A percentile compares a stretch with the other conserved stretches of the same genome.
Evolutionary conservation across 768 basidiomycete species (phyloP).

Genomic region (Leccinum obscurum): DNA sequence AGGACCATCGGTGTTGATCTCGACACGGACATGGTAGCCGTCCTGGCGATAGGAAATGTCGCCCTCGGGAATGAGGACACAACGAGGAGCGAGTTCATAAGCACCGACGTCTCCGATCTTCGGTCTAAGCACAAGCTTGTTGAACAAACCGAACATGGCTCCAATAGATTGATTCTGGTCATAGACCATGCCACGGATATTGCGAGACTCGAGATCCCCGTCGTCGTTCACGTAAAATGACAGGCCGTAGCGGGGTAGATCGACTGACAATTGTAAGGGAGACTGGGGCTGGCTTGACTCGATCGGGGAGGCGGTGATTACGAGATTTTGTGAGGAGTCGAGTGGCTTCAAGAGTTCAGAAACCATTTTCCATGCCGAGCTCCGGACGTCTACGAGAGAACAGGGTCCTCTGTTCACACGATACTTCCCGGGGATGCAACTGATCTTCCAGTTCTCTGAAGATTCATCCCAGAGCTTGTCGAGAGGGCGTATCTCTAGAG

Average conservation of each 20-base stretch:
- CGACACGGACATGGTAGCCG: slow-evolving; percentile 19
- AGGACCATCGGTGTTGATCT: slow-evolving; percentile 3
- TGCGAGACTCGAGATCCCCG: slow-evolving; percentile 39
- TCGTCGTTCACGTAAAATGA: slow-evolving; percentile 39
- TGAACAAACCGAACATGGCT: slow-evolving; percentile 44
- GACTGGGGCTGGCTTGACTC: not conserved
- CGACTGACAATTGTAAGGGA: slow-evolving; percentile 24
- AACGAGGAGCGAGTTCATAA: slow-evolving; percentile 11
- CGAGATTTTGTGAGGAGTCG: slow-evolving; percentile 22
- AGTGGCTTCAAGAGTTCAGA: slow-evolving; percentile 22
- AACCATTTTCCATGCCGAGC: slow-evolving; percentile 30
- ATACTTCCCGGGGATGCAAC: slow-evolving; percentile 9
- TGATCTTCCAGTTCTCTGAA: slow-evolving; percentile 28
- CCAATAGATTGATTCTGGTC: slow-evolving; percentile 25
- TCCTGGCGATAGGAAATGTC: slow-evolving; percentile 12
- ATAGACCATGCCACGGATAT: slow-evolving; percentile 39
- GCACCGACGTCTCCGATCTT: not conserved
- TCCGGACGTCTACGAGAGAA: slow-evolving; percentile 29
- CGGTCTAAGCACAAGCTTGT: slow-evolving; percentile 41
- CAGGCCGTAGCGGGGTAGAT: slow-evolving; percentile 43
- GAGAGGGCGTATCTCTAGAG: slow-evolving; percentile 31
- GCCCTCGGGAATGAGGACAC: slow-evolving; percentile 43
- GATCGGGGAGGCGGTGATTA: slow-evolving; percentile 15
- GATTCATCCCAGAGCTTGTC: slow-evolving; percentile 25
- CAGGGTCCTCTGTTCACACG: slow-evolving; percentile 8